phyloP scores from a whole-genome alignment of 352 stramenopile species.

The Phytophthora tentaculata region DNA sequence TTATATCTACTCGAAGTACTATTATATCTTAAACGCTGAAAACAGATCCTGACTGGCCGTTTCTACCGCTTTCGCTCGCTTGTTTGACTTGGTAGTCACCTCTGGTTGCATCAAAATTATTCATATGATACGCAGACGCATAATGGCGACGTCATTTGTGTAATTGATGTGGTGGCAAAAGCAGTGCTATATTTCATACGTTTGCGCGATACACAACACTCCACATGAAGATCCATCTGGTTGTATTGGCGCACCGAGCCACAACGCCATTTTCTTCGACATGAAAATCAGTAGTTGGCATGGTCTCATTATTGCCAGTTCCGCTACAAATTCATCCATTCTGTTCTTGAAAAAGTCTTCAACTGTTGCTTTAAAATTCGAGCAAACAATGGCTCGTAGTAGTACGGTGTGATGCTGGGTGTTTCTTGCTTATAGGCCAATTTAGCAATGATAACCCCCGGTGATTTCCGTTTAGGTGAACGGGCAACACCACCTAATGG shows the following conservation, averaged over 20 bases:
- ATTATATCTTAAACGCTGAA: background rate
- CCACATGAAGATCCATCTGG: constrained; percentile 11
- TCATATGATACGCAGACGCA: constrained; percentile 4
- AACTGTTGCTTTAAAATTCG: background rate
- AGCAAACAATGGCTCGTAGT: constrained; percentile 17
- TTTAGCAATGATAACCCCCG: constrained; percentile 4
- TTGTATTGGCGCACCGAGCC: constrained; percentile 3
- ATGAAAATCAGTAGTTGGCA: background rate
- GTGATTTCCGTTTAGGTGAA: constrained; percentile 10
- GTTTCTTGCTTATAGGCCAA: background rate
- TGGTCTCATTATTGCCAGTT: background rate
- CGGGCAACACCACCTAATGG: constrained; percentile 7
- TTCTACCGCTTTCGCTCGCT: background rate
- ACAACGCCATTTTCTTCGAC: constrained; percentile 2
- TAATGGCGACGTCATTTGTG: background rate
- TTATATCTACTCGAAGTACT: background rate
- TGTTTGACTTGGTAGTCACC: background rate
- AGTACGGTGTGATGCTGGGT: constrained; percentile 4
- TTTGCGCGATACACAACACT: constrained; percentile 9
- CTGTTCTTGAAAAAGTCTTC: background rate
- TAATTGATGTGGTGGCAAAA: background rate
- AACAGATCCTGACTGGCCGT: background rate
- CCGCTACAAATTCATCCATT: constrained; percentile 1
- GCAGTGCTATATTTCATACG: background rate
- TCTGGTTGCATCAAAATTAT: constrained; percentile 11